Evolutionary conservation across 2,329 filamentous ascomycete species (phyloP).

Genomic region (Knoxdaviesia proteae): DNA sequence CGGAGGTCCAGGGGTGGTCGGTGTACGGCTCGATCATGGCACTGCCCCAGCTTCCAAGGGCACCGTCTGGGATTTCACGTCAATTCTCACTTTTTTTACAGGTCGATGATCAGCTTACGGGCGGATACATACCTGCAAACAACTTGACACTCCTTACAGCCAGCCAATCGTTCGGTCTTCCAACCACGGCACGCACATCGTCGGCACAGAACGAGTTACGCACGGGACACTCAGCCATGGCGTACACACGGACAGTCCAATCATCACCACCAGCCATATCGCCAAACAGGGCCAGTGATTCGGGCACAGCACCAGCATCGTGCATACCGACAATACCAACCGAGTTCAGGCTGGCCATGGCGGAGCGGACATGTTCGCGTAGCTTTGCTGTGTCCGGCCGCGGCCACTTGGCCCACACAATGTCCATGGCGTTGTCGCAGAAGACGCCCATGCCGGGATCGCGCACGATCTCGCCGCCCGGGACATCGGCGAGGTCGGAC

Average conservation of each 20-base stretch:
- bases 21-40: constrained; percentile 51
- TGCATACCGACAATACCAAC: constrained; percentile 49
- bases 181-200: constrained; percentile 20
- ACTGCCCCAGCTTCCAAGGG: constrained; percentile 50
- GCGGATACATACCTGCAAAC: constrained; percentile 33
- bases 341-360: constrained; percentile 40
- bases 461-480: constrained; percentile 42
- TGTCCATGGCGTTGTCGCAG: constrained; percentile 52
- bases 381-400: constrained; percentile 17
- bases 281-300: constrained; percentile 31
- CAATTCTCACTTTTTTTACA: background rate
- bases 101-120: background rate
- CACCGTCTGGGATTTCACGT: constrained; percentile 29
- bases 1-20: constrained; percentile 38
- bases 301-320: constrained; percentile 40
- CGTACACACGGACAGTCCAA: constrained; percentile 43
- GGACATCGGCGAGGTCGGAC: constrained; percentile 25
- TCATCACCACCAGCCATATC: constrained; percentile 25
- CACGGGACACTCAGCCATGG: constrained; percentile 45
- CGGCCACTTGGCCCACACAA: constrained; percentile 35
- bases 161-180: constrained; percentile 25
- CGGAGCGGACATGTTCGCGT: constrained; percentile 29
- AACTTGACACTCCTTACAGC: constrained; percentile 44
- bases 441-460: constrained; percentile 46
- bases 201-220: constrained; percentile 43